Percentiles rank a stretch among this genome's conserved stretches.
Evolutionary conservation across 1,284 basidiomycete species (phyloP).

Genomic region (Cryptococcus jaspeensis): DNA sequence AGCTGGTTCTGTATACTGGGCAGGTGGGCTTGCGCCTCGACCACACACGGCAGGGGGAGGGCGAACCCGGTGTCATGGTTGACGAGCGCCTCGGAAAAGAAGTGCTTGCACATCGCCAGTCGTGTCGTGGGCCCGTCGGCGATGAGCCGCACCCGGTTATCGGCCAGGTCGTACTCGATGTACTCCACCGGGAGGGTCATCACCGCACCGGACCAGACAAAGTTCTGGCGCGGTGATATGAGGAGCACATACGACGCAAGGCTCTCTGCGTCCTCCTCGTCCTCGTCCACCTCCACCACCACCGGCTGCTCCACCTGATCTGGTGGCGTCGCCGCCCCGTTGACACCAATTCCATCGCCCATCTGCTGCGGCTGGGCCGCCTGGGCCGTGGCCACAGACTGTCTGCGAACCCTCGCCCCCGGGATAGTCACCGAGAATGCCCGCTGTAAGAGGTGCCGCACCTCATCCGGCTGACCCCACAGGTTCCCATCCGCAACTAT

Average conservation of each 20-base stretch:
- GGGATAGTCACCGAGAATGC: constrained; percentile 61
- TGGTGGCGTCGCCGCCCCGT: constrained; percentile 53
- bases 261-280: constrained; percentile 51
- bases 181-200: constrained; percentile 67
- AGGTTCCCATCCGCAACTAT: constrained; percentile 83
- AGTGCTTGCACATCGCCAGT: constrained; percentile 73
- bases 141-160: constrained; percentile 77
- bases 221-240: constrained; percentile 79
- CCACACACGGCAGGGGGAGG: constrained; percentile 58
- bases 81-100: constrained; percentile 67
- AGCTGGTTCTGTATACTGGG: constrained; percentile 86
- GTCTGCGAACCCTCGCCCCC: constrained; percentile 12
- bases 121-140: constrained; percentile 82
- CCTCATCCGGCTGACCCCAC: constrained; percentile 74
- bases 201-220: constrained; percentile 87
- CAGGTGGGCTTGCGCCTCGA: constrained; percentile 88
- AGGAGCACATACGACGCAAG: constrained; percentile 72
- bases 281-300: constrained; percentile 46
- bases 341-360: constrained; percentile 23
- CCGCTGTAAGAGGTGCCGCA: constrained; percentile 77
- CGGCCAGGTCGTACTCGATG: constrained; percentile 74
- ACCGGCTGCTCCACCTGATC: constrained; percentile 56
- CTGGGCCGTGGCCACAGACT: not conserved
- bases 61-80: constrained; percentile 41
- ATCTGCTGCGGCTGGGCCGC: constrained; percentile 32